Evolutionary conservation across 2,329 filamentous ascomycete species (phyloP), one percentile per base, ranked within the genome.

Genomic region (Penicillium corylophilum): DNA sequence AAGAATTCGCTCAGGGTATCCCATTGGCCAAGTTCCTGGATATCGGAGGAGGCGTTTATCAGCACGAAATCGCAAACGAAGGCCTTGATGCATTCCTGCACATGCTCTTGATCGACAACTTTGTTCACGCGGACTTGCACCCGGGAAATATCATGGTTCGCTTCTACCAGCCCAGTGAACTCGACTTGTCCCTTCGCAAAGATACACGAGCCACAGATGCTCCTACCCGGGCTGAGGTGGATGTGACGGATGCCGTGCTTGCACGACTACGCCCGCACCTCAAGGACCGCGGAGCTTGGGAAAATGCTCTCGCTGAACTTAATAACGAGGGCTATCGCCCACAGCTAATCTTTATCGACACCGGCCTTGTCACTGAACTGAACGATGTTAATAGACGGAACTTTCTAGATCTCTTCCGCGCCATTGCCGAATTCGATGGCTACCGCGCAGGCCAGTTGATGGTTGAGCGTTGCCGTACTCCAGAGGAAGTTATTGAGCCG

Each of bases 71-170:
- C 56, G 92, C 94, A 3, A 87, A 95, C 51, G 93, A 97, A 74
- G 94, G 94, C 0, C 82, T 99, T 0, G 92, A 99, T 69, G 92
- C 93, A 3, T 99, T 99, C 72, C 75, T 99, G 44, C 90, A 92
- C 64, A 99, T 99, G 94, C 77, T 99, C 15, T 80, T 99, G 12
- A 87, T 99, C 35, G 94, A 99, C 71, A 99, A 99, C 70, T 99
- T 99, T 70, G 87, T 96, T 23, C 94, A 99, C 67, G 93, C 94
- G 5, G 94, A 99, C 68, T 77, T 99, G 26, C 94, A 99, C 68
- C 94, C 94, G 0, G 94, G 94, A 23, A 99, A 99, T 70, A 97
- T 99, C 74, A 97, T 99, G 92, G 93, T 99, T 42, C 90, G 95
- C 57, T 99, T 99, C 76, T 96, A 97, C 73, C 86, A 93, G 64